phyloP scores from a whole-genome alignment of 23 red algal species.

The Gracilariopsis chorda region DNA sequence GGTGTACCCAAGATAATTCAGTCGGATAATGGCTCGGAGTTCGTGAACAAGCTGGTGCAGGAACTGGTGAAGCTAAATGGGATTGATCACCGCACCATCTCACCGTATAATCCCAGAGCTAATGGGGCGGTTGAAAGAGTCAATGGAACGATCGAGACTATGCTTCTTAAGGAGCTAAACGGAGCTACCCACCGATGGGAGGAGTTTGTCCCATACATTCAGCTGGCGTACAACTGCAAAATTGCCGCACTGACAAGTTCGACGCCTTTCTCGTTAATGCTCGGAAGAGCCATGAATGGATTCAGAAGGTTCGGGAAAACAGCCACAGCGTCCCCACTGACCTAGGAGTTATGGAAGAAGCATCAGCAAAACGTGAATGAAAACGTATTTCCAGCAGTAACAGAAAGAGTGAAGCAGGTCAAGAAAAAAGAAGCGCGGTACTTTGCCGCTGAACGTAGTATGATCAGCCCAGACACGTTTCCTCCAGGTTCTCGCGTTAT shows the following conservation, averaged over 20 bases:
- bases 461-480: neutral
- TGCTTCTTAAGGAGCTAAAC: neutral
- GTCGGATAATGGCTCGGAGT: constrained; percentile 1
- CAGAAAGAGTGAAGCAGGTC: neutral
- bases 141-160: neutral
- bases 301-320: neutral
- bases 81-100: neutral
- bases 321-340: neutral
- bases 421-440: neutral
- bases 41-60: neutral
- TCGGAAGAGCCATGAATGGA: neutral
- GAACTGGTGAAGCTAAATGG: neutral
- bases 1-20: neutral
- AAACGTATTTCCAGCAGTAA: neutral
- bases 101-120: neutral
- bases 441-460: neutral
- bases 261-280: neutral
- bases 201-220: neutral
- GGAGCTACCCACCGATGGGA: constrained; percentile 3
- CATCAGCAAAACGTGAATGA: neutral
- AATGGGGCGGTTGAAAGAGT: neutral
- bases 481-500: neutral
- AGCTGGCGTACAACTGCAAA: neutral
- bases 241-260: neutral
- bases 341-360: neutral